Evolutionary conservation across 78 protist species (phyloP), one percentile per base, ranked within the genome.

Genomic region (Dictyostelium discoideum): DNA sequence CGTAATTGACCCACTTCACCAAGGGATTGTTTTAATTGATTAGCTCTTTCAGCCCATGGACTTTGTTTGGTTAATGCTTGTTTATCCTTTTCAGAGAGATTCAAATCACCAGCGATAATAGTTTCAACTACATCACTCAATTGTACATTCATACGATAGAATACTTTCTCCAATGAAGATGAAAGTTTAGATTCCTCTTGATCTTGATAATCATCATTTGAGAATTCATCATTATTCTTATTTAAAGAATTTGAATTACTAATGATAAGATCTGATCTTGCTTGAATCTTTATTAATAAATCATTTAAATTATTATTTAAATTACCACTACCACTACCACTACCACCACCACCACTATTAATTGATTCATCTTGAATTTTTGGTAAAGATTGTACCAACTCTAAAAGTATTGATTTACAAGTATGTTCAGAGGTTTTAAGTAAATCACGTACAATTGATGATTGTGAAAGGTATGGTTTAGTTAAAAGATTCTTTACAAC

Each of bases 71-170:
- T 54, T 16, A 60, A 14, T 67, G 57, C 69, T 63, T 67, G 72
- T 32, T 90, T 57, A 11, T 80, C 88, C 18, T 81, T 44, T 29
- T 42, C 65, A 3, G 86, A 78, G 1, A 77, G 26, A 44, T 90
- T 48, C n/a, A 90, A 39, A 69, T 90, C 95, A 90, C 95, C 95
- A 1, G 95, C 95, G 1, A 90, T 20, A 42, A 90, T 90, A 8
- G 95, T 72, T n/a, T 90, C 95, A 14, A 90, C 95, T 8, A 90
- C 84, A 39, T 90, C 95, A 26, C 67, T 67, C 10, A 90, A 20
- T 73, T 90, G 95, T 5, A 54, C 22, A 18, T 65, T 22, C 95
- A 90, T 82, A 44, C 88, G 24, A 50, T 72, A 32, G 40, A 90
- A 90, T n/a, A 90, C 85, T 72, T 82, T 82, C 42, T 90, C 95